Evolutionary conservation across 2,329 filamentous ascomycete genomes (phyloP).

Genomic region (Botryotinia calthae): DNA sequence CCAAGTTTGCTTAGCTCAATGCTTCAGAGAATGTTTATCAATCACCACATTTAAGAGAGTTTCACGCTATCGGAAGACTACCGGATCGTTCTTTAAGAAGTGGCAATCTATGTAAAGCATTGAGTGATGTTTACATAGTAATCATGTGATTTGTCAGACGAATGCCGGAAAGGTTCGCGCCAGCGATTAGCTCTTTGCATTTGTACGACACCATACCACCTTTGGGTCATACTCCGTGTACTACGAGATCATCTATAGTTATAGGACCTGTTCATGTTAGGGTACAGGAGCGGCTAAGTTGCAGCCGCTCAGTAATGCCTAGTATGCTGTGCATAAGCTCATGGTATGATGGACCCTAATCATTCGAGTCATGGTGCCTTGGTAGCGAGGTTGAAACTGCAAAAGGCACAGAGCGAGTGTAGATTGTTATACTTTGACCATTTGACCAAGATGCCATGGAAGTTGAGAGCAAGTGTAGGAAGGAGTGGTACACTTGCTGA

Average conservation of each 20-base stretch:
- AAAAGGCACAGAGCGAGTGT: background rate
- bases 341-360: background rate
- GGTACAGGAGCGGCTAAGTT: background rate
- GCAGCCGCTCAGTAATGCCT: background rate
- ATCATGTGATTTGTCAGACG: background rate
- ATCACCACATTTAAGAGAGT: too few species aligned
- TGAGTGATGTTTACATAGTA: background rate
- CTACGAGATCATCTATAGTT: background rate
- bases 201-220: background rate
- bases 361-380: background rate
- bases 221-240: background rate
- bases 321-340: background rate
- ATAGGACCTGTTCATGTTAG: background rate
- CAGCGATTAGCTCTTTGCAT: background rate
- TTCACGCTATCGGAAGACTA: accelerated
- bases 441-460: background rate
- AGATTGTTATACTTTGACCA: background rate
- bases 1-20: background rate
- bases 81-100: background rate
- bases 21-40: too few species aligned
- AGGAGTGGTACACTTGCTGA: background rate
- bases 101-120: background rate
- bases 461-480: background rate
- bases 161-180: background rate
- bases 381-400: background rate